phyloP scores from a whole-genome alignment of 768 basidiomycete genomes.

The Podaxis sp. region DNA sequence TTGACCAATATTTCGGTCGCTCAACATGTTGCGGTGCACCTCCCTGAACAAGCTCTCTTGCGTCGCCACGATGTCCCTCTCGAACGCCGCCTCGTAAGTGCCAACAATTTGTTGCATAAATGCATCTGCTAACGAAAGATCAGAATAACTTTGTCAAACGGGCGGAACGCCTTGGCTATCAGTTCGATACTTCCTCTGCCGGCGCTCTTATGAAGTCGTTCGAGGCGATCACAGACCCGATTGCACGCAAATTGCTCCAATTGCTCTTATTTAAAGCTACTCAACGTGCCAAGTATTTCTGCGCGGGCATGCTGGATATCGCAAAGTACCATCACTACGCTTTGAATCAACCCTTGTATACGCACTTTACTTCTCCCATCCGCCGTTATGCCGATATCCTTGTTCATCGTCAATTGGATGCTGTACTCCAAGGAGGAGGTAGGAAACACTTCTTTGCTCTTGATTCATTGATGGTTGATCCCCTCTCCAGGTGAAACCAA shows the following conservation, averaged over 20 bases:
- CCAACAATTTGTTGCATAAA: neutral
- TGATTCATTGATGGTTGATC: conserved; percentile 9
- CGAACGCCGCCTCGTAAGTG: conserved; percentile 82
- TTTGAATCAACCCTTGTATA: conserved; percentile 88
- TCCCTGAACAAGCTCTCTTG: conserved; percentile 96
- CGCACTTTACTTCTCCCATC: conserved; percentile 91
- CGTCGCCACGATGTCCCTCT: conserved; percentile 93
- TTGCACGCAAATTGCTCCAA: conserved; percentile 77
- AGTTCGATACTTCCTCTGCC: conserved; percentile 76
- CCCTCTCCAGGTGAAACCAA: conserved; percentile 63
- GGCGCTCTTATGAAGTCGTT: conserved; percentile 86
- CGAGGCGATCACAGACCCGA: conserved; percentile 67
- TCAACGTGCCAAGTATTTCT: conserved; percentile 96
- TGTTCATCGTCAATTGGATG: conserved; percentile 95
- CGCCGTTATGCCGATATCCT: conserved; percentile 92
- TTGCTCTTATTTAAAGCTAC: conserved; percentile 89
- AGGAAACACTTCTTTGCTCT: conserved; percentile 25
- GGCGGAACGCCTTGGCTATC: conserved; percentile 79
- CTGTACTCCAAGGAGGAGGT: conserved; percentile 74
- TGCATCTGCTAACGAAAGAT: conserved; percentile 17
- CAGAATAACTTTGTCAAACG: conserved; percentile 80
- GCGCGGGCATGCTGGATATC: conserved; percentile 98
- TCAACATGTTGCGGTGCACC: conserved; percentile 88
- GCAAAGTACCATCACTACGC: conserved; percentile 96
- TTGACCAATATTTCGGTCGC: conserved; percentile 88